phyloP scores from a whole-genome alignment of 2,329 filamentous ascomycete genomes.

The Fusarium sp. region DNA sequence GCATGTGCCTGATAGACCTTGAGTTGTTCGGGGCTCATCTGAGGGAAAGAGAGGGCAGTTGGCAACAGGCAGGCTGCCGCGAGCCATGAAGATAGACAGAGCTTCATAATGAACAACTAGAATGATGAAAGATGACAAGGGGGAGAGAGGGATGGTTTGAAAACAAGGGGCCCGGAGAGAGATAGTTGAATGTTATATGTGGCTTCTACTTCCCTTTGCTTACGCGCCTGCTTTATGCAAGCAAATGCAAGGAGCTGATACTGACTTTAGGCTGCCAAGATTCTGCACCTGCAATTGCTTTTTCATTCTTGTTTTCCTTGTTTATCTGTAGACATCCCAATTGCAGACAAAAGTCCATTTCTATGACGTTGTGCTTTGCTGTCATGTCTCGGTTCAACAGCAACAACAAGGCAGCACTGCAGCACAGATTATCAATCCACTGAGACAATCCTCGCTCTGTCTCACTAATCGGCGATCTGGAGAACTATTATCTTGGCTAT shows the following conservation, averaged over 20 bases:
- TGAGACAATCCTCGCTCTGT: background rate
- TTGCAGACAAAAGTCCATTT: background rate
- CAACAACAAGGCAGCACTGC: too few species aligned
- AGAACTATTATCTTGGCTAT: background rate
- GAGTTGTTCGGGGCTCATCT: slow-evolving; percentile 4
- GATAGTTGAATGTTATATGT: background rate
- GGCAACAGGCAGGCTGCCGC: background rate
- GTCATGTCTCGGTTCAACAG: background rate
- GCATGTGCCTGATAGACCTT: background rate
- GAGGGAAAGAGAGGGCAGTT: background rate
- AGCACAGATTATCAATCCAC: background rate
- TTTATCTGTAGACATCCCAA: rapidly evolving
- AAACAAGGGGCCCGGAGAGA: rapidly evolving
- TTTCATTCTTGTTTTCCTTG: background rate
- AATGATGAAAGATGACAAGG: background rate
- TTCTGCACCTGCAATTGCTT: background rate
- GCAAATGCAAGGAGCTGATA: too few species aligned
- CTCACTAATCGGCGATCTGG: background rate
- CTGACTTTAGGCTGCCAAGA: too few species aligned
- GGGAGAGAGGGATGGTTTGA: rapidly evolving
- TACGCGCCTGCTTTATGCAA: too few species aligned
- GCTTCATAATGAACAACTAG: background rate
- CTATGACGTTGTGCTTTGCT: background rate
- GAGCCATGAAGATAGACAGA: background rate
- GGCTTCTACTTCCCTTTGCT: too few species aligned